A percentile compares a stretch with the other conserved stretches of the same genome.
phyloP scores from a whole-genome alignment of 129 eudicot genomes.

The Escallonia rubra region DNA sequence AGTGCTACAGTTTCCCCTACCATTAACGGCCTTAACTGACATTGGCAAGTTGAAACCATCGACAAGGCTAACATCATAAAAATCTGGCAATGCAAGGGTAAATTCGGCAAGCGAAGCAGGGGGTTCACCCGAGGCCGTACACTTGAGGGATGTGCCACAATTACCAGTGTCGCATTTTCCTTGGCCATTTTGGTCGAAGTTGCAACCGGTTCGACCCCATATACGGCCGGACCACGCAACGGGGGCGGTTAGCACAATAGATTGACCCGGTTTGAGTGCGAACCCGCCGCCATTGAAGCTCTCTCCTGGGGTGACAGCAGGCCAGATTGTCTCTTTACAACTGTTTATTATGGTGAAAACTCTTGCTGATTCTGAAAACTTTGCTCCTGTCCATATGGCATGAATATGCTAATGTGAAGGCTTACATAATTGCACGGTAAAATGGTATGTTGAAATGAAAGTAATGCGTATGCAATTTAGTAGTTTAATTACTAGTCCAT shows the following conservation, averaged over 20 bases:
- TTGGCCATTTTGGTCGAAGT: constrained; percentile 38
- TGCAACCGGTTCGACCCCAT: constrained; percentile 76
- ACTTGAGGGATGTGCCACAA: constrained; percentile 57
- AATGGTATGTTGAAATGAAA: too few relatives aligned
- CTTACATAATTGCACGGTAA: too few relatives aligned
- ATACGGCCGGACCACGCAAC: constrained; percentile 56
- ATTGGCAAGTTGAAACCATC: constrained; percentile 67
- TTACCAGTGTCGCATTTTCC: constrained; percentile 57
- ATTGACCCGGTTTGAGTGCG: constrained; percentile 37
- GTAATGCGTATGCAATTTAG: too few relatives aligned
- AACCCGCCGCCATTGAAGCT: constrained; percentile 58
- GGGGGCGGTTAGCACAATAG: constrained; percentile 47
- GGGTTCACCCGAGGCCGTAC: constrained; percentile 54
- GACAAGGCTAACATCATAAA: constrained; percentile 68
- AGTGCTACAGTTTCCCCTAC: constrained; percentile 45
- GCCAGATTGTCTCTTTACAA: constrained; percentile 69
- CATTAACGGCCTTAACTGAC: constrained; percentile 41
- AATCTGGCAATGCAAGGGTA: constrained; percentile 41
- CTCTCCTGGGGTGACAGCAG: constrained; percentile 59
- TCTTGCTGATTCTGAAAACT: constrained; percentile 34
- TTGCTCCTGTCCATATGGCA: constrained; percentile 22
- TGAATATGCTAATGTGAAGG: too few relatives aligned
- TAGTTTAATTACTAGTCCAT: too few relatives aligned
- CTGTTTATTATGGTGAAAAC: constrained; percentile 49
- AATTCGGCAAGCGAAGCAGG: constrained; percentile 66